Conservation (phyloP, 176 grass and related monocot species). For the Phragmites australis region DNA sequence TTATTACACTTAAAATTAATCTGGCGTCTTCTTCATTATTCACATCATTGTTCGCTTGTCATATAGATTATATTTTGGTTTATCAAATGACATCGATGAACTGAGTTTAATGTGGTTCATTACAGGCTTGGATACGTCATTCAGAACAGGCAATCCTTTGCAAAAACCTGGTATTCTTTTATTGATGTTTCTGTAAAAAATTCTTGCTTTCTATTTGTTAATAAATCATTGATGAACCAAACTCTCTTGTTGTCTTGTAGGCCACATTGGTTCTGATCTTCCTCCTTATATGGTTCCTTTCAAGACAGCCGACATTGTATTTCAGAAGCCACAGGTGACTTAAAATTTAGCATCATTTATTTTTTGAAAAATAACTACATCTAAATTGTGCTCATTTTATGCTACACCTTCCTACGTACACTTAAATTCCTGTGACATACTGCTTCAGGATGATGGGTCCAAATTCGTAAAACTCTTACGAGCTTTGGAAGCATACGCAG, state of each 20-base stretch:
- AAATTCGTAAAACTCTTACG: constrained; percentile 82
- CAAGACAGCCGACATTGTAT: constrained; percentile 58
- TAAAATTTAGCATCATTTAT: background rate
- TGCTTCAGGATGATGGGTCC: constrained; percentile 68
- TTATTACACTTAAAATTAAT: background rate
- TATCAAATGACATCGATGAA: constrained; percentile 3
- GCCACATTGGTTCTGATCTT: constrained; percentile 81
- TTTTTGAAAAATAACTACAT: background rate
- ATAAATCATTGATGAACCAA: background rate
- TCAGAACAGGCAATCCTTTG: constrained; percentile 78
- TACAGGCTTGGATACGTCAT: constrained; percentile 70
- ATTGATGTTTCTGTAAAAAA: constrained; percentile 6
- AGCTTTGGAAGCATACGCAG: constrained; percentile 92
- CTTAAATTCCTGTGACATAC: background rate
- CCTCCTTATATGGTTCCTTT: constrained; percentile 94
- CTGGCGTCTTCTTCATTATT: constrained; percentile 16
- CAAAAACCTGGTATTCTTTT: constrained; percentile 81
- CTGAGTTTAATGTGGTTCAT: constrained; percentile 36
- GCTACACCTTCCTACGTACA: background rate
- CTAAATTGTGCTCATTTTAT: background rate
- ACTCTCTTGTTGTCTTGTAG: constrained; percentile 44
- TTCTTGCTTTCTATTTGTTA: background rate
- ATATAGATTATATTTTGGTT: constrained; percentile 21
- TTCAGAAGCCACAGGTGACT: constrained; percentile 69
- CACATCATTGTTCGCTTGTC: background rate